Base-by-base conservation (phyloP, 202 grass and related monocot species). In the Panicum hallii region DNA sequence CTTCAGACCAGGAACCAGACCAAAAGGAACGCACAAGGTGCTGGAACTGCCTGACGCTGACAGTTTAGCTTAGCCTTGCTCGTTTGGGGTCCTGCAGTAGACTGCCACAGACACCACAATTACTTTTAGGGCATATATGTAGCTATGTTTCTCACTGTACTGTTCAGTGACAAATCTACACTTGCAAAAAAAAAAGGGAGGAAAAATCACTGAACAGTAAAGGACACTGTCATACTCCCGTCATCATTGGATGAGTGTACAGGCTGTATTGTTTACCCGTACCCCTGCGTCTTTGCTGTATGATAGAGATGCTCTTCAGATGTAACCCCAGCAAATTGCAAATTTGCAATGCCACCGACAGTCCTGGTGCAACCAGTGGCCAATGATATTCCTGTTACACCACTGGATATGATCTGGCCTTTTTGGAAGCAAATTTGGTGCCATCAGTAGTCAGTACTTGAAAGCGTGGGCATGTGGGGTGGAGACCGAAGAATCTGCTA, bases 11-110 rank as follows among this genome's bases (percentile, higher is more conserved):
- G 91, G 93, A 58, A 88, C 78, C 74, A 98, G 85, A 84, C 82
- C 91, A 5, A 98, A 98, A 74, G 93, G 95, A 64, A 88, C 71
- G 8, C 95, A 98, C 81, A 98, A 98, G 85, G 93, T 98, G 83
- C 87, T 98, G 38, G 91, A 98, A 45, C 70, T 98, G 48, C 92
- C 87, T 26, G 93, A 98, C 72, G 82, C 84, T 9, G 92, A 95
- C 86, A 65, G 90, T 76, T 84, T 90, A 71, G 92, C 90, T 23
- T 98, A 94, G 57, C 71, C 20, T 75, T n/a, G 57, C 45, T 63
- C 72, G 46, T 52, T 26, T 36, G 60, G 66, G 22, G 53, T 72
- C 75, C 28, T 44, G 36, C 68, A 0, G 50, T 81, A 58, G 38
- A 70, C 52, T 58, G 14, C 13, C 48, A 40, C 45, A 19, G 10